phyloP scores from a whole-genome alignment of 768 basidiomycete genomes.

The Suillus discolor region DNA sequence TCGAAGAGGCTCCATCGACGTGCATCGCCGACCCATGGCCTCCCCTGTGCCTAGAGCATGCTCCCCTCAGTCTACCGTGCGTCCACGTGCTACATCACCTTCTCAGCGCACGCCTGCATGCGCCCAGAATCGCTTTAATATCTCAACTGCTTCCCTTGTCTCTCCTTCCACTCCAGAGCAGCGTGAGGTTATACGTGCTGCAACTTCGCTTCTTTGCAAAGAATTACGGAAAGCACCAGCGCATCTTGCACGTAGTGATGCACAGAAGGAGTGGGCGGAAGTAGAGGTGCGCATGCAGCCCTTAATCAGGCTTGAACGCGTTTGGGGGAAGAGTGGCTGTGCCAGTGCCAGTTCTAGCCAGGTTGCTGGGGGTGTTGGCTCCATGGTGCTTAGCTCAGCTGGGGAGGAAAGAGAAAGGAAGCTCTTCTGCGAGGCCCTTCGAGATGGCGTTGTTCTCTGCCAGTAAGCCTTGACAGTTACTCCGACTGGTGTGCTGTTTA shows the following conservation, averaged over 20 bases:
- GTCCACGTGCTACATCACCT: constrained; percentile 48
- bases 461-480: constrained; percentile 59
- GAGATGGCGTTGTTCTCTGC: constrained; percentile 88
- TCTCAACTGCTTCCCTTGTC: constrained; percentile 59
- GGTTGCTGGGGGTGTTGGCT: constrained; percentile 31
- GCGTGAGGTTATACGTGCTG: constrained; percentile 68
- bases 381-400: constrained; percentile 44
- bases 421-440: constrained; percentile 71
- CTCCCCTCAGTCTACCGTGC: constrained; percentile 46
- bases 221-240: constrained; percentile 65
- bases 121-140: constrained; percentile 57
- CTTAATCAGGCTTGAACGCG: constrained; percentile 68
- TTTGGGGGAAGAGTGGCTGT: constrained; percentile 71
- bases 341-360: constrained; percentile 48
- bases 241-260: constrained; percentile 53
- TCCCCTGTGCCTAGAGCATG: constrained; percentile 40
- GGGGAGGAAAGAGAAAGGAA: constrained; percentile 79
- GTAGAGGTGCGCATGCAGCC: constrained; percentile 67
- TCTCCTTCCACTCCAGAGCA: constrained; percentile 55
- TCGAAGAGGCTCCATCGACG: constrained; percentile 24
- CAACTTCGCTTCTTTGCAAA: constrained; percentile 64
- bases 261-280: constrained; percentile 67
- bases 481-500: constrained; percentile 8
- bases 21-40: constrained; percentile 25
- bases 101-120: constrained; percentile 44